Base-by-base conservation (phyloP, 2,329 filamentous ascomycete species). In the Acarospora socialis region DNA sequence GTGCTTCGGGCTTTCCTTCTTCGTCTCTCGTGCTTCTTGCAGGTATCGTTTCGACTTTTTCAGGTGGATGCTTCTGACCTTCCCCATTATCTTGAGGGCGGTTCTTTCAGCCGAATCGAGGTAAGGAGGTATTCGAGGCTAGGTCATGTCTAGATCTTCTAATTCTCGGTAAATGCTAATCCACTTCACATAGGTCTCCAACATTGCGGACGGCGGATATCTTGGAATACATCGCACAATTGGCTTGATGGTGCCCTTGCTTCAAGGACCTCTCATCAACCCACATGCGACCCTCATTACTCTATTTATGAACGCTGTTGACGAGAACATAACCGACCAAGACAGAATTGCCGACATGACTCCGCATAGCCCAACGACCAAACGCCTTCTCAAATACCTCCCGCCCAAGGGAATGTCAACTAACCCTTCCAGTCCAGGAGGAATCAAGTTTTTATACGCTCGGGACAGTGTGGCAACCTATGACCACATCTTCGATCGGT, bases 261-360 rank as follows among this genome's bases (percentile, higher is more conserved):
- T 65, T 1, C 47, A 57, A 30, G 13, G 36, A 0, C 47, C 37
- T 5, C 1, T 3, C 1, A 25, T 49, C 5, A 63, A 61, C 34
- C 49, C 52, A 0, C 45, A 57, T 17, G 59, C 60, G 1, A 57
- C 56, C 0, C 43, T 63, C 1, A 35, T 65, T n/a, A 51, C 53
- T 7, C 47, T 60, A 1, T 63, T 60, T 46, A 40, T 57, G 29
- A 59, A 59, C 35, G 56, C 53, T 2, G 39, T 54, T 13, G 7
- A 27, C 2, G 42, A 54, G 21, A 40, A 12, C 16, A 22, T 27
- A 4, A 40, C 27, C 5, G 16, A 25, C 4, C 5, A 23, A 16
- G 21, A 35, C 23, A 27, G 24, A 28, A 7, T 32, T 41, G n/a
- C 30, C 17, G 17, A 33, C 37, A 21, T 46, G 35, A 17, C 29